Evolutionary conservation across 768 basidiomycete species (phyloP).

Genomic region (Termitomyces sp.): DNA sequence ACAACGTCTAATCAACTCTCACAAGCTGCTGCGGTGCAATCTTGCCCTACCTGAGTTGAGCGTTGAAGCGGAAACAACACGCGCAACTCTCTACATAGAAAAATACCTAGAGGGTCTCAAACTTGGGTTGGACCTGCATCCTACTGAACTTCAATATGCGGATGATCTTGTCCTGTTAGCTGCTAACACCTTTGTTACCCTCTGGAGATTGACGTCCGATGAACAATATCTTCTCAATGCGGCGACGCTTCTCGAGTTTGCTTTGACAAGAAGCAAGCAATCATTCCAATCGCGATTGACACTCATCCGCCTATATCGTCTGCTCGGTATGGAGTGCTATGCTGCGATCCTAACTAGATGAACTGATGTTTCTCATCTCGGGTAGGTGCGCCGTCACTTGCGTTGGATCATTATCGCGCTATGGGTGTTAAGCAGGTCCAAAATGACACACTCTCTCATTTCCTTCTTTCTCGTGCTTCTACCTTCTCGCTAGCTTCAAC

Average conservation of each 20-base stretch:
- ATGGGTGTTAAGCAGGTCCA: constrained; percentile 84
- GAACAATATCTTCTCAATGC: constrained; percentile 61
- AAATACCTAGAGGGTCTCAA: constrained; percentile 65
- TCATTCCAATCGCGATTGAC: constrained; percentile 75
- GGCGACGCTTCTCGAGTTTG: constrained; percentile 64
- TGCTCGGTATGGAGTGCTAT: constrained; percentile 51
- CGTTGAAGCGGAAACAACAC: constrained; percentile 47
- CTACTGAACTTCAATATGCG: constrained; percentile 80
- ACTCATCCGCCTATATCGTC: constrained; percentile 75
- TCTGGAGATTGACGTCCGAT: constrained; percentile 54
- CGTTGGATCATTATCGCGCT: constrained; percentile 73
- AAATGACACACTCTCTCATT: constrained; percentile 84
- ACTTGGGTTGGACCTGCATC: constrained; percentile 58
- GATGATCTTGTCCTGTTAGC: constrained; percentile 82
- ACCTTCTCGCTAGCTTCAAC: constrained; percentile 74
- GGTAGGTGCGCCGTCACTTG: constrained; percentile 67
- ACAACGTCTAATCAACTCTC: constrained; percentile 65
- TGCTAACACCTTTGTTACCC: constrained; percentile 57
- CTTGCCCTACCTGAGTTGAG: constrained; percentile 46
- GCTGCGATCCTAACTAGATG: neutral
- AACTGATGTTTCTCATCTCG: neutral
- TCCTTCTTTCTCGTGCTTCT: constrained; percentile 69
- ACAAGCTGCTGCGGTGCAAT: constrained; percentile 67
- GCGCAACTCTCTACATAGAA: constrained; percentile 46
- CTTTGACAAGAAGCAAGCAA: constrained; percentile 64